Evolutionary conservation across 306 rosid genomes (phyloP), one percentile per base, ranked within the genome.

Genomic region (Cucurbita ficifolia): DNA sequence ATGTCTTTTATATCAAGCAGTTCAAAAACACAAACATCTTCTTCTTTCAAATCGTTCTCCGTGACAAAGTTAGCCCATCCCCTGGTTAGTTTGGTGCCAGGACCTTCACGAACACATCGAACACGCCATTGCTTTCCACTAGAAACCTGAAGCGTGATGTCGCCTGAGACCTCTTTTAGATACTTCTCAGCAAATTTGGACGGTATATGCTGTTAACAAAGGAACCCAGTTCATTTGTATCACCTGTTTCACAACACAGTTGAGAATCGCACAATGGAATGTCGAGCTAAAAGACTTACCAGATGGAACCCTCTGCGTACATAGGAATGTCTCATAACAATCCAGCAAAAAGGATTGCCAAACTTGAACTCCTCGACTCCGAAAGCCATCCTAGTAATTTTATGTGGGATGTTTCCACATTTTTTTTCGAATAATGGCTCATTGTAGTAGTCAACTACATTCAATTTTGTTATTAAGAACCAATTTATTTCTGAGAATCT

Each of bases 1-100:
- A 89, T 77, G 0, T 91, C 99, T 70, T 82, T 89, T 49, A 70
- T 49, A 72, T 72, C 79, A 59, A 95, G 83, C 76, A 88, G 80
- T 81, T 95, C 99, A 64, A 95, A 95, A 69, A 95, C 96, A 72
- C 99, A 95, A 19, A 95, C 99, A 54, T 95, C 99, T 13, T 97
- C 99, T 86, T 95, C 99, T 29, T 90, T 96, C 81, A 91, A 80
- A 75, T 91, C 87, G 78, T 91, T 95, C 81, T 95, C 99, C 75
- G 84, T 6, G 0, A 92, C 59, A 76, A 95, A 95, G 70, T 95
- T 97, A 68, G 83, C 89, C 99, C 99, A 95, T 10, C 99, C 99
- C 59, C 89, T 96, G 87, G 96, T 95, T 78, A 95, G 79, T 82
- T 95, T 95, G 33, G 97, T 96, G 81, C 94, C 87, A 59, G 96